Conservation (phyloP, 352 stramenopile genomes). For the Blastocystis sp. region DNA sequence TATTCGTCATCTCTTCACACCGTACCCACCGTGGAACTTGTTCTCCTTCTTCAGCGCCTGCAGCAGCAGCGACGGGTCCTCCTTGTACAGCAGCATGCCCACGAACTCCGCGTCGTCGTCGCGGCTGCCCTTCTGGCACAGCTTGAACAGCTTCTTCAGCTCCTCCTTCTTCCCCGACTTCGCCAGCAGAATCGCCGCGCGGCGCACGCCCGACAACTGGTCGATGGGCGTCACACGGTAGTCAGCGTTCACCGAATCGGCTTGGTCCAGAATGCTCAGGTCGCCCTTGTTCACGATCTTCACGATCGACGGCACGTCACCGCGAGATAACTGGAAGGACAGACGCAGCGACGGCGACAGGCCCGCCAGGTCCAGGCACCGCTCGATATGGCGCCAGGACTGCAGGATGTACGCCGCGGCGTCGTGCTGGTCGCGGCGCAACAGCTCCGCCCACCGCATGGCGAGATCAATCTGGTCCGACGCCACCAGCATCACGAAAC, state of each 20-base stretch:
- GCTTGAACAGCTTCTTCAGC: conserved; percentile 60
- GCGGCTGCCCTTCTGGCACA: conserved; percentile 52
- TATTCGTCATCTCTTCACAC: background rate
- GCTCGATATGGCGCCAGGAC: conserved; percentile 64
- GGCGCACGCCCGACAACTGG: conserved; percentile 43
- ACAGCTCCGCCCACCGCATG: conserved; percentile 21
- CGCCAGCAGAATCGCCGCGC: conserved; percentile 52
- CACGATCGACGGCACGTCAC: conserved; percentile 47
- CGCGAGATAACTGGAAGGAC: conserved; percentile 54
- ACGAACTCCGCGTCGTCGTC: conserved; percentile 55
- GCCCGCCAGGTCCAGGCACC: conserved; percentile 53
- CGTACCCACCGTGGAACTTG: conserved; percentile 55
- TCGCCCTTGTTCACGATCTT: conserved; percentile 68
- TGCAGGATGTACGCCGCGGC: conserved; percentile 48
- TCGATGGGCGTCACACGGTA: conserved; percentile 60
- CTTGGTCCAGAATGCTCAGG: conserved; percentile 50
- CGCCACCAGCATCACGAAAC: background rate
- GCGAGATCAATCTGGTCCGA: conserved; percentile 35
- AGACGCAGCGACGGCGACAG: conserved; percentile 66
- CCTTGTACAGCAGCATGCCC: conserved; percentile 48
- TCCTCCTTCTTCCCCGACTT: conserved; percentile 67
- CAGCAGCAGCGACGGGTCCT: conserved; percentile 53
- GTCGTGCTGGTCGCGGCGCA: conserved; percentile 56
- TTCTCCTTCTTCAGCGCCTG: conserved; percentile 58
- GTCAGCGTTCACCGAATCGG: conserved; percentile 52